Evolutionary conservation across 202 grass and related monocot species (phyloP), one percentile per base, ranked within the genome.

Genomic region (Schoenoplectus tabernaemontani): DNA sequence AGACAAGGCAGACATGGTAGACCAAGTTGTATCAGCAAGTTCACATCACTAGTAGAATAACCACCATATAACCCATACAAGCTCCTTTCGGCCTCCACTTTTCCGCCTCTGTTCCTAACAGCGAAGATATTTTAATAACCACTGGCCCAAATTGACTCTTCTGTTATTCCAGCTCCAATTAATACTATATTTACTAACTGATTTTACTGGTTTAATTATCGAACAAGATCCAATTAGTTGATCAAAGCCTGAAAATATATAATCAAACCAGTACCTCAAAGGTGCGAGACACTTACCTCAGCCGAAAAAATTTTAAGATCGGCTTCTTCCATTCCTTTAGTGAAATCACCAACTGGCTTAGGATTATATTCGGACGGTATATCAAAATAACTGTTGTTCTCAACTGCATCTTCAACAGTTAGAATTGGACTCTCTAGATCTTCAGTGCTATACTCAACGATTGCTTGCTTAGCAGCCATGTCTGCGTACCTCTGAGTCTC

Each of bases 321-420:
- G 41, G 90, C 93, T 83, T 96, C 82, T 39, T 86, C 86, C 93
- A 96, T 96, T 75, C 86, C 93, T 82, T 86, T 89, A 2, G 87
- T 69, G 72, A 92, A 57, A 83, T 96, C 86, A 66, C 93, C 93
- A 5, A 96, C 81, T 76, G 83, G 54, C 60, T 88, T 78, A 41
- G 84, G 86, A 84, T 10, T 47, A 28, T 0, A 48, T 26, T 34
- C 13, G 57, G 39, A 12, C 9, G 93, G 84, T 20, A 86, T 33
- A 30, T 85, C 0, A 57, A 96, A 78, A 85, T 88, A 88, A 59
- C 90, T 96, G 13, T 62, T 82, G 42, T 79, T 78, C 78, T 82
- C 78, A 47, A 96, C 86, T 13, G 90, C 87, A 82, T 96, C 86
- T 84, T 96, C 90, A 57, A 92, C 81, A 16, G 86, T 86, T 86